Evolutionary conservation across 1,284 basidiomycete genomes (phyloP).

Genomic region (Tetrapyrgos nigripes): DNA sequence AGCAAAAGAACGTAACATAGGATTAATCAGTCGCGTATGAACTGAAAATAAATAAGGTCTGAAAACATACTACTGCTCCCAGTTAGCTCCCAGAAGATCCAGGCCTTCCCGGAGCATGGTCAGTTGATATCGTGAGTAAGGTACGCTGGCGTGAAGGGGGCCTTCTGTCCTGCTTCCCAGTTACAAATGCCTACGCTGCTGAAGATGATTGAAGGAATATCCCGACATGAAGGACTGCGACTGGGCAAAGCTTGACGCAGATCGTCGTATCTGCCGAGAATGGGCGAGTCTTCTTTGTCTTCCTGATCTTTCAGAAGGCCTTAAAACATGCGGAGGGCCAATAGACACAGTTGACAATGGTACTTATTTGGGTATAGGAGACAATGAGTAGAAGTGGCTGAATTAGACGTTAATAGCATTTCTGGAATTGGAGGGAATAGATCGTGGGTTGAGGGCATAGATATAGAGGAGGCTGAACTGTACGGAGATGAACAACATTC

Average conservation of each 20-base stretch:
- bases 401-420: background rate
- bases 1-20: too few species aligned
- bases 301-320: background rate
- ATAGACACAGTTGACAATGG: background rate
- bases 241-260: background rate
- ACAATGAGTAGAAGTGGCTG: background rate
- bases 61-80: too few species aligned
- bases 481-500: background rate
- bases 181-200: background rate
- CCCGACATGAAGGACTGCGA: background rate
- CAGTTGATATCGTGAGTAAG: background rate
- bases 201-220: background rate
- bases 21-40: too few species aligned
- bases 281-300: background rate
- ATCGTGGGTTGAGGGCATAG: background rate
- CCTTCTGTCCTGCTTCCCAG: background rate
- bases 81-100: background rate
- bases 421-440: background rate
- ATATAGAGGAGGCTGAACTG: background rate
- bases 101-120: background rate
- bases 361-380: background rate
- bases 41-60: too few species aligned
- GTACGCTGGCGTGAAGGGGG: background rate
- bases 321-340: background rate
- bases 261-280: background rate